Evolutionary conservation across 768 basidiomycete species (phyloP), one percentile per base, ranked within the genome.

Genomic region (Pulveroboletus sp.): DNA sequence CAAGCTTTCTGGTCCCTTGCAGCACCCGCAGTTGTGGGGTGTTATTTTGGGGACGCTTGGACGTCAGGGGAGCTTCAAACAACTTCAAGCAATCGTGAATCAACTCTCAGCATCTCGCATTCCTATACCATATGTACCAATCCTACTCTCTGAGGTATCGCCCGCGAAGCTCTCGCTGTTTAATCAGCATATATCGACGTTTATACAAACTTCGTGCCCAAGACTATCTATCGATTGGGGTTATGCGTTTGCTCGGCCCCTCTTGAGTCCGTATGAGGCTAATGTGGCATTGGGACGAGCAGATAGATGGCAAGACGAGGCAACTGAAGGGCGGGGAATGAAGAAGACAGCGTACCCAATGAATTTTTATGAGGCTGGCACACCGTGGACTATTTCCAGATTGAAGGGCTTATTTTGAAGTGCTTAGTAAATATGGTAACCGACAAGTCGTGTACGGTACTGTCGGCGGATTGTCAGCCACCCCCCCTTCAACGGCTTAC

Each of bases 171-270:
- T 98, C 30, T 76, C 88, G 5, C 74, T 98, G 3, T 89, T 99
- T 67, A 75, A 77, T 40, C 81, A 83, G 0, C 81, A 92, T 53
- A 78, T 98, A 57, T 84, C 89, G 2, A 83, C 89, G 0, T 98
- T 98, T 66, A 81, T 98, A 15, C 96, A 98, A 65, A 99, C 96
- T 1, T 91, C 93, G 0, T 98, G 96, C 67, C 96, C 96, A 3
- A 83, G 96, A 24, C 73, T 99, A 46, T 93, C 91, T 15, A 98
- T 98, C 50, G 96, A 99, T 64, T 99, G 96, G 96, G 96, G 96
- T 4, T 94, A 94, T 62, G 96, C 95, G 1, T 99, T 99, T 70
- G 76, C 85, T 47, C 74, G 79, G 18, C 96, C 96, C 3, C 73
- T 98, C 43, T 70, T 99, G 32, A 93, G 85, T 59, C 93, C 95